Evolutionary conservation across 352 stramenopile species (phyloP), one percentile per base, ranked within the genome.

Genomic region (Thraustochytrium striatum): DNA sequence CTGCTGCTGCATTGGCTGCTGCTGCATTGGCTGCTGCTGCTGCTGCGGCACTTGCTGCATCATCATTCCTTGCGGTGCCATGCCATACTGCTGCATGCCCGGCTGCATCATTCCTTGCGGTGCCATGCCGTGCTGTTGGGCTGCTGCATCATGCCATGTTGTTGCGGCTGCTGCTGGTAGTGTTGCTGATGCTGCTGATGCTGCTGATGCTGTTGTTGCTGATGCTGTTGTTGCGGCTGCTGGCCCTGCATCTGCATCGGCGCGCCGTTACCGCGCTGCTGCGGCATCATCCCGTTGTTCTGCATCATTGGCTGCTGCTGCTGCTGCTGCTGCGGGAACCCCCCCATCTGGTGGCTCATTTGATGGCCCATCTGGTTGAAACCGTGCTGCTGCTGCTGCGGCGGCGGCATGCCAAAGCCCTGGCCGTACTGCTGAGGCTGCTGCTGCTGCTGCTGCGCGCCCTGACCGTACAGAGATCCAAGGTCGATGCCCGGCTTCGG

Each of bases 381-480:
- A 36, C 25, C 5, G 5, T 61, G 53, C 25, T 32, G 53, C 5
- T 61, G 53, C 53, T 61, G 53, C 5, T 36, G 25, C 25, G 5
- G n/a, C n/a, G n/a, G n/a, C n/a, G n/a, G n/a, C n/a, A n/a, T n/a
- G n/a, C n/a, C n/a, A n/a, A n/a, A n/a, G n/a, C n/a, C n/a, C n/a
- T n/a, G n/a, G n/a, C n/a, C 11, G 36, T 75, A 72, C 32, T 62
- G 52, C 36, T 75, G 65, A 39, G 25, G 65, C 19, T 9, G 21
- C 21, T 72, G 35, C 65, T 32, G 65, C 47, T 75, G 65, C 36
- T 41, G 21, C 52, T 65, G 61, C 7, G 19, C 7, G 50, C 65
- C 65, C 1, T 70, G 65, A 30, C 41, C 58, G 30, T 75, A 75
- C 33, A 75, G 65, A 13, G 65, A 75, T 3, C 41, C 65, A 9